A percentile compares a stretch with the other conserved stretches of the same genome.
Conservation (phyloP, 306 rosid genomes). For the Prosopis cineraria region DNA sequence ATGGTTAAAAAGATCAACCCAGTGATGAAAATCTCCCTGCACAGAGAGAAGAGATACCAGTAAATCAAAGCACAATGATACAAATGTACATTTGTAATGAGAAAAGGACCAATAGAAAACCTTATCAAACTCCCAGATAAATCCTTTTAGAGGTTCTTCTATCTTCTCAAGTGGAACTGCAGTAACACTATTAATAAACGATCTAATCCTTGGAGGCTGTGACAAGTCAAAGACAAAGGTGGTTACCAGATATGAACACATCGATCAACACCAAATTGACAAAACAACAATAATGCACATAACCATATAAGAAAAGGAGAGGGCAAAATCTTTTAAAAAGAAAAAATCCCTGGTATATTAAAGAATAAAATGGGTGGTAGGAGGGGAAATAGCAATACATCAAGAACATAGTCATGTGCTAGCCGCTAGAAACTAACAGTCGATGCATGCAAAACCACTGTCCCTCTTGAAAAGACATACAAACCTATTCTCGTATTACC, state of each 20-base stretch:
- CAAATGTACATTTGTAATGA: conserved; percentile 24
- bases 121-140: conserved; percentile 96
- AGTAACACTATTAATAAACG: conserved; percentile 74
- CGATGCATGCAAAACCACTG: neutral
- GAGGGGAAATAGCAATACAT: conserved; percentile 9
- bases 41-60: conserved; percentile 34
- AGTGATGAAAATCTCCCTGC: conserved; percentile 99
- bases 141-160: conserved; percentile 81
- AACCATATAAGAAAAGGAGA: neutral
- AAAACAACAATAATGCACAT: conserved; percentile 9
- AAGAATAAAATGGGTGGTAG: neutral
- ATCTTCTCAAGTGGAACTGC: conserved; percentile 86
- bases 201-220: conserved; percentile 93
- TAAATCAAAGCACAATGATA: conserved; percentile 40
- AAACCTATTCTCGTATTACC: conserved; percentile 11
- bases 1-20: conserved; percentile 96
- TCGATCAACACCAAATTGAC: conserved; percentile 4
- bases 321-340: neutral
- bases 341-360: neutral
- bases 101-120: conserved; percentile 48
- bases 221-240: conserved; percentile 39
- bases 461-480: neutral
- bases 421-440: conserved; percentile 23
- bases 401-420: neutral
- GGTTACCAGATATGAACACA: conserved; percentile 20